Percentiles rank a stretch among this genome's conserved stretches.
Evolutionary conservation across 306 rosid species (phyloP).

Genomic region (Lathyrus tuberosus): DNA sequence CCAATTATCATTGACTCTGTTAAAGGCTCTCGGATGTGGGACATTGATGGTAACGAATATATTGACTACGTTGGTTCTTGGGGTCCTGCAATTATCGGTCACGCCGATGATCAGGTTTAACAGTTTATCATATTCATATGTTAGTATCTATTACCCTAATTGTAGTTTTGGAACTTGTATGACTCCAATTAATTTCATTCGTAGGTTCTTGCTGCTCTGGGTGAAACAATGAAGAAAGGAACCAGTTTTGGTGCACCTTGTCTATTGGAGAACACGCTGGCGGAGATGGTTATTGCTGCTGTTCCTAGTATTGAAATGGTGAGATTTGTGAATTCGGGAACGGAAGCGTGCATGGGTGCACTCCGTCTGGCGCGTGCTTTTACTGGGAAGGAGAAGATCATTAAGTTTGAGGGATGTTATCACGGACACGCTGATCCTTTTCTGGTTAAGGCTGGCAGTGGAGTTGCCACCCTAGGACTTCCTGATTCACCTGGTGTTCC

Average conservation of each 20-base stretch:
- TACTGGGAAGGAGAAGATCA: constrained; percentile 69
- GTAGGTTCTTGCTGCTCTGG: constrained; percentile 91
- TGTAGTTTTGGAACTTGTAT: too few species aligned
- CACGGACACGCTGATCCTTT: constrained; percentile 99
- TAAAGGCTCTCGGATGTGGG: constrained; percentile 90
- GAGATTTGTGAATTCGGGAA: constrained; percentile 93
- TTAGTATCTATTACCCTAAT: too few species aligned
- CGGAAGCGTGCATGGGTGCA: constrained; percentile 97
- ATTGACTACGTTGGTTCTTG: constrained; percentile 98
- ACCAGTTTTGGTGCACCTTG: constrained; percentile 99
- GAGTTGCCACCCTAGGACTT: constrained; percentile 93
- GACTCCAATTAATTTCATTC: background rate
- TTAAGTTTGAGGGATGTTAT: constrained; percentile 96
- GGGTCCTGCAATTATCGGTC: constrained; percentile 99
- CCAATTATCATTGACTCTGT: constrained; percentile 85
- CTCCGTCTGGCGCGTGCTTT: constrained; percentile 89
- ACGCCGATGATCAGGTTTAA: constrained; percentile 80
- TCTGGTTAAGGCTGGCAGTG: constrained; percentile 96
- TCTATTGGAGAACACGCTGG: constrained; percentile 75
- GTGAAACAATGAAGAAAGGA: constrained; percentile 94
- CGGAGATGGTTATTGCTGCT: constrained; percentile 81
- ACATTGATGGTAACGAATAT: constrained; percentile 91
- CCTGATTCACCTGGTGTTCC: constrained; percentile 99
- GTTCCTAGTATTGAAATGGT: constrained; percentile 97
- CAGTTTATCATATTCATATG: too few species aligned